Base-by-base conservation (phyloP, 805 yeast species). In the Isabelozyma pseudorhagii region DNA sequence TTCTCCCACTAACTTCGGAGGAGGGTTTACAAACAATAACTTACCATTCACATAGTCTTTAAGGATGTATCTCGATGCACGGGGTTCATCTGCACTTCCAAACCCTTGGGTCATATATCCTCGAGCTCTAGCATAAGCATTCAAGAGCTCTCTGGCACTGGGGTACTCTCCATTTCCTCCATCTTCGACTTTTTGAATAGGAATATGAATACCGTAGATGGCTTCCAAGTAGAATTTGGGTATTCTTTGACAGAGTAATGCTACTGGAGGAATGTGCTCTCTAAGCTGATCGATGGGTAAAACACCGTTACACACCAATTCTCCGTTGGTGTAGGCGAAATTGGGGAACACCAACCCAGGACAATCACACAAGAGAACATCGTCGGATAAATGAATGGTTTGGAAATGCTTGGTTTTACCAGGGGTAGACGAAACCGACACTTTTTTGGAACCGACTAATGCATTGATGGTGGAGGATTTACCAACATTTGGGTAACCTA, bases 371-470 rank as follows among this genome's bases (percentile, higher is more conserved):
- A 94, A 76, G 57, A 91, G 78, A 2, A 94, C 94, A 38, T 86
- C 79, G 46, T 87, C 88, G 0, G 97, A 83, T 42, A 94, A 78
- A 63, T 83, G 81, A 53, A 94, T 92, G 1, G 99, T 94, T 75
- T 94, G 99, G 79, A 94, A 94, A 77, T 94, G 99, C 67, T 94
- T 94, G 11, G 99, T 94, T 67, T 94, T 94, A 74, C 99, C 99
- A 11, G 99, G 99, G 1, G 99, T 94, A 1, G 98, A 79, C 2
- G 98, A 93, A 38, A 94, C 99, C 2, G 97, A 91, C n/a, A 94
- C 99, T 67, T 89, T 92, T 64, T 94, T 94, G 15, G 97, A 84
- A 11, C 99, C 99, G 43, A 93, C 94, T 40, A 94, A 76, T 0
- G 99, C 97, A 68, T 94, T 94, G 61, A 94, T 94, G 1, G 98